These are phyloP conservation scores for Hanseniaspora meyeri DNA, from an alignment of 805 yeast genomes.

Conservation along the genomic window DNA sequence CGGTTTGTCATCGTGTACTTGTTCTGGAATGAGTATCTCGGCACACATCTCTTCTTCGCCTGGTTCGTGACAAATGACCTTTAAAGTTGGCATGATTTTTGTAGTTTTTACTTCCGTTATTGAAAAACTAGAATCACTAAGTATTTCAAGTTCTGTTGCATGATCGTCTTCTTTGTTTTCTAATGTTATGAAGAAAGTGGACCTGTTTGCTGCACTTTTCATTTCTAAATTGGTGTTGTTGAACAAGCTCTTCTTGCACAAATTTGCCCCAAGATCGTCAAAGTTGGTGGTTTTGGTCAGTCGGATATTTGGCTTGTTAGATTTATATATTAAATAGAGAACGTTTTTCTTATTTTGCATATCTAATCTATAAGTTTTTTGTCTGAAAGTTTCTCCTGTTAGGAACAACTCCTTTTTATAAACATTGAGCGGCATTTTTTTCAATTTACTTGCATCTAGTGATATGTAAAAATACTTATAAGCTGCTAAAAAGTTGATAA, in stretches of 20 bases:
- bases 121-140: background rate
- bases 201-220: background rate
- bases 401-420: background rate
- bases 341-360: background rate
- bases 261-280: background rate
- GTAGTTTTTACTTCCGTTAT: background rate
- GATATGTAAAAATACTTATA: conserved; percentile 4
- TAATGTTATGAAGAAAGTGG: background rate
- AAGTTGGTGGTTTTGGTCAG: background rate
- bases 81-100: background rate
- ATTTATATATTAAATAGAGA: conserved; percentile 3
- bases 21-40: background rate
- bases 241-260: background rate
- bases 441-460: background rate
- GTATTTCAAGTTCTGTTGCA: background rate
- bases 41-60: background rate
- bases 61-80: background rate
- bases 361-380: background rate
- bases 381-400: background rate
- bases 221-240: background rate
- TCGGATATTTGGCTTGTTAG: background rate
- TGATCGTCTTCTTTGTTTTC: background rate
- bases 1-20: background rate
- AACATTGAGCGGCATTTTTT: background rate
- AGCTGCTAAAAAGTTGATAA: background rate